Conservation (phyloP, 345 rosid genomes). For the Boechera divaricarpa region DNA sequence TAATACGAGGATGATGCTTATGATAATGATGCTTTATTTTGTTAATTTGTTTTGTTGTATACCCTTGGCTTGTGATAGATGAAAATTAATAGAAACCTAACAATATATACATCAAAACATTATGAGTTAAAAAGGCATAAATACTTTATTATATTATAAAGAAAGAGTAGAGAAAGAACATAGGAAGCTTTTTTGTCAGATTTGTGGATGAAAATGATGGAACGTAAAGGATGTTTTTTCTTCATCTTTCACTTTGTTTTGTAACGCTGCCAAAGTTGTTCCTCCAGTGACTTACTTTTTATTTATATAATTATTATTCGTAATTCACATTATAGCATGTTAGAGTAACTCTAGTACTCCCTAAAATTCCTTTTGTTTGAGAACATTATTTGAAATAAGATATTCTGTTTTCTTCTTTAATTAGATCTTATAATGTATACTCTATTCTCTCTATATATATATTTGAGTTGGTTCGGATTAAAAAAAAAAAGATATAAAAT, state of each 20-base stretch:
- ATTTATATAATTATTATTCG: neutral
- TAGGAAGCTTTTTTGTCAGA: constrained; percentile 38
- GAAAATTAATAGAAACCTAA: constrained; percentile 4
- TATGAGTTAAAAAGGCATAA: neutral
- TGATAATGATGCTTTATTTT: constrained; percentile 3
- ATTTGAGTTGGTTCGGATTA: no score
- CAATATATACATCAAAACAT: constrained; percentile 6
- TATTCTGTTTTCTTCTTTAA: neutral
- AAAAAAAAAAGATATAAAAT: no score
- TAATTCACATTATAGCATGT: neutral
- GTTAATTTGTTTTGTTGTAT: neutral
- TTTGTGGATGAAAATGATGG: constrained; percentile 43
- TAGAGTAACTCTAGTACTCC: neutral
- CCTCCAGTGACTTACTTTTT: neutral
- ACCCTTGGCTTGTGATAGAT: neutral
- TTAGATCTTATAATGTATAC: neutral
- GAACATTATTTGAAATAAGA: neutral
- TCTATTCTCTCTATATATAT: no score
- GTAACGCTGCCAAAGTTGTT: constrained; percentile 24
- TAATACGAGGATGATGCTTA: constrained; percentile 13
- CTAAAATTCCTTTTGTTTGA: neutral
- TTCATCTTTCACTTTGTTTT: constrained; percentile 33
- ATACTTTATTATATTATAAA: constrained; percentile 12
- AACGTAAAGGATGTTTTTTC: constrained; percentile 36
- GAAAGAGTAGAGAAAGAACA: constrained; percentile 30